phyloP scores from a whole-genome alignment of 805 yeast species.

The Cyberlindnera saturnus region DNA sequence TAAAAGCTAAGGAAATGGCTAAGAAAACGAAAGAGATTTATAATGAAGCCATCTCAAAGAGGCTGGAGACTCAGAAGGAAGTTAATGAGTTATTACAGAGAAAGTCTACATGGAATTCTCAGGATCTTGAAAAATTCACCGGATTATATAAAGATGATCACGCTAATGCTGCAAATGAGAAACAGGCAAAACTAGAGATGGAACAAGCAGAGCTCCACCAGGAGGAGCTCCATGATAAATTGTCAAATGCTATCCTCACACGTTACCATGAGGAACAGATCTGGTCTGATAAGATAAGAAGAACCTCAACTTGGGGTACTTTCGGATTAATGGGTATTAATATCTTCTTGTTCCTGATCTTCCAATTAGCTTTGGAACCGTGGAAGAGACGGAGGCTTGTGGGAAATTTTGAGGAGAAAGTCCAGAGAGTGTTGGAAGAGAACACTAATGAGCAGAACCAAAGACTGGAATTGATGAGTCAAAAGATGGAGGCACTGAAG shows the following conservation, averaged over 20 bases:
- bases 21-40: constrained; percentile 44
- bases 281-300: constrained; percentile 94
- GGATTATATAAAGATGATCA: constrained; percentile 77
- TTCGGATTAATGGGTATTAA: constrained; percentile 85
- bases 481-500: constrained; percentile 19
- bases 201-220: constrained; percentile 51
- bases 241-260: constrained; percentile 73
- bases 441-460: constrained; percentile 24
- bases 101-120: constrained; percentile 73
- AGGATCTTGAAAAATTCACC: constrained; percentile 82
- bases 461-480: constrained; percentile 24
- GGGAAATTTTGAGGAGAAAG: constrained; percentile 76
- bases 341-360: constrained; percentile 66
- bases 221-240: constrained; percentile 61
- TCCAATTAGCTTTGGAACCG: constrained; percentile 88
- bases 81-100: constrained; percentile 84
- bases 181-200: constrained; percentile 40
- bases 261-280: constrained; percentile 95
- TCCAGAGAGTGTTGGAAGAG: constrained; percentile 45
- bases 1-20: constrained; percentile 42
- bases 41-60: constrained; percentile 51
- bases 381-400: constrained; percentile 85
- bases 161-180: constrained; percentile 55
- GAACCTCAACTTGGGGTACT: constrained; percentile 97
- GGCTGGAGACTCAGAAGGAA: constrained; percentile 72